Evolutionary conservation across 2,329 filamentous ascomycete genomes (phyloP).

Genomic region (Hysterium pulicare): DNA sequence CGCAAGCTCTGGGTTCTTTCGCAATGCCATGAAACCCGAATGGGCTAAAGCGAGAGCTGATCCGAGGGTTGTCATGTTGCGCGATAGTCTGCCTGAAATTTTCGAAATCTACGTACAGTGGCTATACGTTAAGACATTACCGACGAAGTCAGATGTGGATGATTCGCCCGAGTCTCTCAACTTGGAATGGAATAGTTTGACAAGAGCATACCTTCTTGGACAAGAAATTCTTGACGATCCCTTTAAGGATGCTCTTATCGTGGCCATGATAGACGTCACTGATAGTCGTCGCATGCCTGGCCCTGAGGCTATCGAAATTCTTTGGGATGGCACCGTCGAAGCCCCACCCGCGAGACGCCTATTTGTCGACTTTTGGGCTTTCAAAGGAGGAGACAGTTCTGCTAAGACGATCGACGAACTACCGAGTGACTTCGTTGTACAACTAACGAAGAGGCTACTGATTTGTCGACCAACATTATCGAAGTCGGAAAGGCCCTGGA

Average conservation of each 20-base stretch:
- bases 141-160: not conserved
- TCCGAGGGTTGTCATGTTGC: conserved; percentile 6
- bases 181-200: too few relatives aligned
- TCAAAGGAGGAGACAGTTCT: not conserved
- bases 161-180: not conserved
- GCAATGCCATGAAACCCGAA: not conserved
- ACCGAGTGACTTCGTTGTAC: not conserved
- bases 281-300: not conserved
- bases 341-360: not conserved
- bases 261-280: not conserved
- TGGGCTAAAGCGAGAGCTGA: not conserved
- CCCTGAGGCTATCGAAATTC: not conserved
- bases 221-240: not conserved
- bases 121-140: not conserved
- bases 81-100: conserved; percentile 6
- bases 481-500: too few relatives aligned
- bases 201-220: conserved; percentile 1
- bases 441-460: not conserved
- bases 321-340: conserved; percentile 2
- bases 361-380: not conserved
- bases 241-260: conserved; percentile 1
- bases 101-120: conserved; percentile 9
- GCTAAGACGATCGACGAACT: not conserved
- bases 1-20: not conserved
- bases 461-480: too few relatives aligned